Evolutionary conservation across 192 early-diverging fungal species (phyloP).

Genomic region (Chytriomyces confervae): DNA sequence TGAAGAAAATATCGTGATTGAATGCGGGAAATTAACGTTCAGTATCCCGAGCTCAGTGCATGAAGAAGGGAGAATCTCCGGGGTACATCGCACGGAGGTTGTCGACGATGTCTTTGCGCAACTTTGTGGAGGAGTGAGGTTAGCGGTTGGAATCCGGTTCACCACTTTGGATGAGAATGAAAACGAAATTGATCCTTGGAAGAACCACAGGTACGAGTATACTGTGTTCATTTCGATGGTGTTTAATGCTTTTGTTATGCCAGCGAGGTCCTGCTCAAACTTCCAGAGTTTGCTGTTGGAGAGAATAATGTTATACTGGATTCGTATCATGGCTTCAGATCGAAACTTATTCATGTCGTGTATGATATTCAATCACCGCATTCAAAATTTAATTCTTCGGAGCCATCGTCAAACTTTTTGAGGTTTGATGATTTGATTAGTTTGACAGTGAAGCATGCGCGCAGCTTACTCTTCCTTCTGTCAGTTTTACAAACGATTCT

Average conservation of each 20-base stretch:
- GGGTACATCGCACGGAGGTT: conserved; percentile 13
- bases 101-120: conserved; percentile 37
- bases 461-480: not conserved
- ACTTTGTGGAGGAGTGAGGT: conserved; percentile 51
- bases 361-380: conserved; percentile 35
- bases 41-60: conserved; percentile 36
- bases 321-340: conserved; percentile 34
- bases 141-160: conserved; percentile 49
- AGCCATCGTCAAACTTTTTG: conserved; percentile 13
- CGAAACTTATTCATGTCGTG: conserved; percentile 35
- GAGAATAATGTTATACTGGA: conserved; percentile 14
- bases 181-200: conserved; percentile 21
- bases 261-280: conserved; percentile 45
- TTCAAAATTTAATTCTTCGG: not conserved
- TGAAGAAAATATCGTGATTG: conserved; percentile 49
- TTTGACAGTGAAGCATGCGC: not conserved
- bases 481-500: conserved; percentile 43
- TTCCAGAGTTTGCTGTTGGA: conserved; percentile 43
- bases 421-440: not conserved
- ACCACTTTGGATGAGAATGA: conserved; percentile 21
- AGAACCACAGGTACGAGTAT: conserved; percentile 34
- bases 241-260: not conserved
- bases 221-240: not conserved
- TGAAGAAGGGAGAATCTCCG: conserved; percentile 28
- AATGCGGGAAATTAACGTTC: conserved; percentile 49